Base-by-base conservation (phyloP, 805 yeast species). In the Starmerella gropengiesseri region DNA sequence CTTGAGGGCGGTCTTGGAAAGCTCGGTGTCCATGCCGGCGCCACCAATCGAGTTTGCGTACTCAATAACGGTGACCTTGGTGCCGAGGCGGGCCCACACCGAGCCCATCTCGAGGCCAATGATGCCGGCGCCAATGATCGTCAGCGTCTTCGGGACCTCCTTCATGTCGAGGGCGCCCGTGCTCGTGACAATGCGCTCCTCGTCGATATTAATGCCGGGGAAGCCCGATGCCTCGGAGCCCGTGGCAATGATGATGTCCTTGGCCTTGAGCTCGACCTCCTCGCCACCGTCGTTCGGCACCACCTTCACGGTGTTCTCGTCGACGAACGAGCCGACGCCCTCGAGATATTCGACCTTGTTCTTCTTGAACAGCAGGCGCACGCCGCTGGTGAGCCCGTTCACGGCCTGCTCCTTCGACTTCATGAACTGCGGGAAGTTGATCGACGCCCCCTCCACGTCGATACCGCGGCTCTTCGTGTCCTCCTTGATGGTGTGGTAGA, bases 91-190 rank as follows among this genome's bases (percentile, higher is more conserved):
- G 46, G 87, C 69, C 80, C 93, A 91, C 37, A 91, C 99, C 20
- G 97, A 87, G 51, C 95, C 98, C 95, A 91, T 91, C 71, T 91
- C 99, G 55, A 91, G 76, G 60, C 99, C 99, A 63, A 91, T 91
- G 69, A 91, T 89, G 73, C 99, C 98, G 68, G 95, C 99, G 63
- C 99, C 99, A 58, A 91, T 89, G 67, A 91, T 78, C 54, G 89
- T 81, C 60, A 91, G 59, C 63, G 73, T 78, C 73, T 91, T 86
- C 61, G 99, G 99, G 46, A 91, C 73, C 70, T 87, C 95, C 63
- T 75, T 74, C 57, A 91, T 73, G 19, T 81, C 65, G 45, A 91
- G 68, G 46, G 84, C 82, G 57, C 99, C 99, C 36, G 99, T 91
- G 25, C 96, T 86, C 28, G 94, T 73, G 43, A 91, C 96, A 55